Conservation (phyloP, 2,329 filamentous ascomycete species). For the Aspergillus quadricinctus region DNA sequence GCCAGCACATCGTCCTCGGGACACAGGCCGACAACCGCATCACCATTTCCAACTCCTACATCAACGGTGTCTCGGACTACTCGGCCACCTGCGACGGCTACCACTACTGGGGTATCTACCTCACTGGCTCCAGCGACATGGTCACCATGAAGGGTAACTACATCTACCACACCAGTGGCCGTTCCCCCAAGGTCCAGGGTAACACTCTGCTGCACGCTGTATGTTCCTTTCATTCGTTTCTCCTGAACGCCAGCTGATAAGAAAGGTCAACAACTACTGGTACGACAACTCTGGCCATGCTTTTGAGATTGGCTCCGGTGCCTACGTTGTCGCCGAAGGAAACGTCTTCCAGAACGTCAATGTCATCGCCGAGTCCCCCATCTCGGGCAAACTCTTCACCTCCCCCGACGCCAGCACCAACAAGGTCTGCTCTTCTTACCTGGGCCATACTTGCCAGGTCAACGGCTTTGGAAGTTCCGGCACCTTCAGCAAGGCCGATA, state of each 20-base stretch:
- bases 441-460: slow-evolving; percentile 48
- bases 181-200: slow-evolving; percentile 52
- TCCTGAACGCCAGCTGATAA: not conserved
- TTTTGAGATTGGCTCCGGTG: slow-evolving; percentile 29
- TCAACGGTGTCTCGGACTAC: slow-evolving; percentile 52
- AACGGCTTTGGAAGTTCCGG: slow-evolving; percentile 44
- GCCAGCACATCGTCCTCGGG: slow-evolving; percentile 58
- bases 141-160: slow-evolving; percentile 60
- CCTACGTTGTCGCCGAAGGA: slow-evolving; percentile 50
- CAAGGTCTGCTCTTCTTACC: slow-evolving; percentile 39
- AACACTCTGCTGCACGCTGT: slow-evolving; percentile 55
- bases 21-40: slow-evolving; percentile 51
- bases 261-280: not conserved
- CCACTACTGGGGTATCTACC: slow-evolving; percentile 59
- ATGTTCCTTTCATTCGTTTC: not conserved
- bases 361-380: slow-evolving; percentile 35
- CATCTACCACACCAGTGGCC: slow-evolving; percentile 55
- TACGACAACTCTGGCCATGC: not conserved
- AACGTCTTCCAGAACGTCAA: slow-evolving; percentile 54
- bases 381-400: slow-evolving; percentile 38
- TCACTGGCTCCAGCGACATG: slow-evolving; percentile 53
- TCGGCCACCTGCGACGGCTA: slow-evolving; percentile 55
- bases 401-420: slow-evolving; percentile 31
- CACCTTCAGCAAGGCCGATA: slow-evolving; percentile 36
- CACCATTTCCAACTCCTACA: slow-evolving; percentile 57